Evolutionary conservation across 441 rosid species (phyloP).

Genomic region (Raphanus hybrid): DNA sequence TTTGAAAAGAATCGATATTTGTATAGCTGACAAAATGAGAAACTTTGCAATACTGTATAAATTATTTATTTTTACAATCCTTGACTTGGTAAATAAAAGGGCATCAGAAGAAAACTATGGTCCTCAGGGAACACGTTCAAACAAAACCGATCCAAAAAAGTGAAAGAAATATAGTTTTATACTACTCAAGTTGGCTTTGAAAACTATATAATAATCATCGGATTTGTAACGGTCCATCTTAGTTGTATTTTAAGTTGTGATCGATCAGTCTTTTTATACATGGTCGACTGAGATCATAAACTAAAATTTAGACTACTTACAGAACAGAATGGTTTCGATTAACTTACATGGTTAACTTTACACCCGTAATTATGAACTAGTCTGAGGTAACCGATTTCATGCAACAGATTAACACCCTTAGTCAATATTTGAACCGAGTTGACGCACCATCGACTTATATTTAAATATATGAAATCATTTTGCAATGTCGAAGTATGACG

Average conservation of each 20-base stretch:
- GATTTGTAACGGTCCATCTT: conserved; percentile 9
- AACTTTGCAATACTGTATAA: not conserved
- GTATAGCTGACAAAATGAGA: not conserved
- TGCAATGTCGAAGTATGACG: not conserved
- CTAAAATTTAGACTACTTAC: not conserved
- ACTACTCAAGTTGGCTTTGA: conserved; percentile 17
- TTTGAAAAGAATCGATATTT: not conserved
- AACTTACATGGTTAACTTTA: not conserved
- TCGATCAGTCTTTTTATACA: not conserved
- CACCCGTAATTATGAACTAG: not conserved
- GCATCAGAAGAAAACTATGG: conserved; percentile 3
- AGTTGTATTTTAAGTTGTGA: not conserved
- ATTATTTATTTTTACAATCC: too few relatives aligned
- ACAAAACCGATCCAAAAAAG: not conserved
- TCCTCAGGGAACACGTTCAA: conserved; percentile 24
- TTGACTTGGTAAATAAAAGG: not conserved
- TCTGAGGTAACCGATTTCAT: not conserved
- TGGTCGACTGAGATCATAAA: not conserved
- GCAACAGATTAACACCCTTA: not conserved
- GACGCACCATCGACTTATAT: not conserved
- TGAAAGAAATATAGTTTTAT: conserved; percentile 2
- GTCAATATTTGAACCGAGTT: not conserved
- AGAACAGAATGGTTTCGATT: not conserved
- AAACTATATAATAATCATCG: conserved; percentile 8
- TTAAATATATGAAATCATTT: not conserved